Evolutionary conservation across 2,329 filamentous ascomycete species (phyloP), one percentile per base, ranked within the genome.

Genomic region (Aspergillus pseudoterreus): DNA sequence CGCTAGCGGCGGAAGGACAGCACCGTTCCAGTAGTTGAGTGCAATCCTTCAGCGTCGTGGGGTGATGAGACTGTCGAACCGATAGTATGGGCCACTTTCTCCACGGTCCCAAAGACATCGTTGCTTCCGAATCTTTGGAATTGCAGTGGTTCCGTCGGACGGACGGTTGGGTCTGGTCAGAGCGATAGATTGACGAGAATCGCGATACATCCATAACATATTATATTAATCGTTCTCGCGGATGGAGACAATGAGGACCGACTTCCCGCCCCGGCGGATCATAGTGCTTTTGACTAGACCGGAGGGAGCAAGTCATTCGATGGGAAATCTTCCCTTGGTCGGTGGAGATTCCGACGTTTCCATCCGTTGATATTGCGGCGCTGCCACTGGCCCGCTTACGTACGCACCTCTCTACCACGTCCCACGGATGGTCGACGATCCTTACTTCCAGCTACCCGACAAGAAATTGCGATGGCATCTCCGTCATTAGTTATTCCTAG

Each of bases 281-380:
- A 38, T 38, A 38, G 35, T 38, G 35, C 15, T 12, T 38, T 38
- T 9, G 35, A 33, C 27, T 45, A 33, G 10, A 11, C 27, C 10
- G 8, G 27, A 30, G 27, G 8, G 27, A 30, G 27, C 21, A 38
- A 35, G 44, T 10, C 9, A 46, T 15, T 17, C 35, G 14, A 17
- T 38, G 6, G 14, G 14, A 38, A 38, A 38, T 14, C 6, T n/a
- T 15, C 35, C 35, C 15, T 14, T 10, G 27, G 27, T 19, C 24
- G 43, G 48, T 42, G 48, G 48, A 27, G 48, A 50, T 50, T 42
- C 42, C 48, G 48, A 45, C 30, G 24, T 24, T 41, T 45, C 39
- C 46, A 39, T 33, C 49, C 49, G 49, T 51, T 51, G 43, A 43
- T 51, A 51, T 47, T 47, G 43, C 49, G 43, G 44, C 39, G 33